Evolutionary conservation across 257 asterid genomes (phyloP).

Genomic region (Cinchona pubescens): DNA sequence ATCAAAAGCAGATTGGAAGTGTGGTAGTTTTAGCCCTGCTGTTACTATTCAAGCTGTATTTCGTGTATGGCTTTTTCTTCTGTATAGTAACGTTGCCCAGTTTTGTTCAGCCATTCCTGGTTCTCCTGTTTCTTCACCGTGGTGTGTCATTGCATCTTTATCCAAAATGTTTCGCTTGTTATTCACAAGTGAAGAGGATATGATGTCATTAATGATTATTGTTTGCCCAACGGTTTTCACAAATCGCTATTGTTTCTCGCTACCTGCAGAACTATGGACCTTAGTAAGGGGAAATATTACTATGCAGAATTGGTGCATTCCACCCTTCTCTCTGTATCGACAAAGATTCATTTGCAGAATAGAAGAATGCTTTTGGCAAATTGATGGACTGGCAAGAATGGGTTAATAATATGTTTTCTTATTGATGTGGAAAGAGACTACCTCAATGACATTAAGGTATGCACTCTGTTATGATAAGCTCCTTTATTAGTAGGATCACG

Average conservation of each 20-base stretch:
- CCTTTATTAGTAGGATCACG: neutral
- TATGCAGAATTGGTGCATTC: neutral
- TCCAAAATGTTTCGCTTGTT: neutral
- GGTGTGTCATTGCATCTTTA: neutral
- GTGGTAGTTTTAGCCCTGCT: conserved; percentile 4
- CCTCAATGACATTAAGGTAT: neutral
- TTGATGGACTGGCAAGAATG: neutral
- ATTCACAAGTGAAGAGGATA: neutral
- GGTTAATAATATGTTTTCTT: no score
- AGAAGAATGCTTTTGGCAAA: neutral
- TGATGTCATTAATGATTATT: conserved; percentile 4
- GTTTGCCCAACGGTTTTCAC: neutral
- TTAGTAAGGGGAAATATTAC: neutral
- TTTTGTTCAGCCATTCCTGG: neutral
- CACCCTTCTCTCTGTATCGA: neutral
- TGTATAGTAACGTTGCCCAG: conserved; percentile 9
- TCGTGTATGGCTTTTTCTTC: neutral
- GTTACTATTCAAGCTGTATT: conserved; percentile 2
- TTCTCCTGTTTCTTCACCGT: no score
- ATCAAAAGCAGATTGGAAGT: neutral
- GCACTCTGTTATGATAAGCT: neutral
- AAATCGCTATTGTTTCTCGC: neutral
- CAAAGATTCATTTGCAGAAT: neutral
- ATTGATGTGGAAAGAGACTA: neutral
- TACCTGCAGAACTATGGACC: conserved; percentile 3